Conservation (phyloP, 2,329 filamentous ascomycete genomes). For the Thelonectria rubi region DNA sequence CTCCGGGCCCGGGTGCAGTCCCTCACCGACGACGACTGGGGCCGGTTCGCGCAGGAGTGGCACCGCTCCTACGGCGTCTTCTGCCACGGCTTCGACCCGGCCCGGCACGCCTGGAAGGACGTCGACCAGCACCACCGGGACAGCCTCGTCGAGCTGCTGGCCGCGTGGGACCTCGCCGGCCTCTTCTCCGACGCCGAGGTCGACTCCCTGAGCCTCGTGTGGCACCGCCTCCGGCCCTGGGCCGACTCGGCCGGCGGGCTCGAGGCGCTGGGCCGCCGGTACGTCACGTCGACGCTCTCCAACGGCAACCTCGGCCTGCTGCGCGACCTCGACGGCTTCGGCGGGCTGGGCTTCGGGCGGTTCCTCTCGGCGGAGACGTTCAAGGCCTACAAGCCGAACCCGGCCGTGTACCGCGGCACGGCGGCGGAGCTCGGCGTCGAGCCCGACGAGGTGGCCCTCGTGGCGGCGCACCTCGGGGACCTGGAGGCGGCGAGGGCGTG, state of each 20-base stretch:
- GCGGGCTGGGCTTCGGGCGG: conserved; percentile 67
- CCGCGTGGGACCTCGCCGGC: conserved; percentile 61
- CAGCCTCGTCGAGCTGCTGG: conserved; percentile 67
- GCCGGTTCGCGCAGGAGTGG: conserved; percentile 75
- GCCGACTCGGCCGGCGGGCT: conserved; percentile 68
- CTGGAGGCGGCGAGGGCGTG: conserved; percentile 70
- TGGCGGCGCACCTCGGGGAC: conserved; percentile 79
- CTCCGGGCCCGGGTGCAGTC: conserved; percentile 58
- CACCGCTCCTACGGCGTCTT: conserved; percentile 70
- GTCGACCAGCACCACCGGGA: conserved; percentile 77
- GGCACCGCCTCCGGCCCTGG: conserved; percentile 80
- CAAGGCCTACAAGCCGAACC: conserved; percentile 77
- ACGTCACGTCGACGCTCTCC: conserved; percentile 72
- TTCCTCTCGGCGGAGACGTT: conserved; percentile 77
- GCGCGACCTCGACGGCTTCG: conserved; percentile 67
- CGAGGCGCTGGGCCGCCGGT: conserved; percentile 55
- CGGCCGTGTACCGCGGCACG: conserved; percentile 74
- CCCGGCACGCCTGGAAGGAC: conserved; percentile 66
- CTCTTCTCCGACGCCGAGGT: conserved; percentile 72
- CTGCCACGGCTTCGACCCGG: conserved; percentile 61
- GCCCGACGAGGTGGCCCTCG: conserved; percentile 74
- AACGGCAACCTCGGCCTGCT: conserved; percentile 79
- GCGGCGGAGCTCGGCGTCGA: conserved; percentile 64
- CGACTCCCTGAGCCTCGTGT: conserved; percentile 70
- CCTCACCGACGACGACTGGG: conserved; percentile 69